phyloP scores from a whole-genome alignment of 208 protist species.

The Borovskyia barvae region DNA sequence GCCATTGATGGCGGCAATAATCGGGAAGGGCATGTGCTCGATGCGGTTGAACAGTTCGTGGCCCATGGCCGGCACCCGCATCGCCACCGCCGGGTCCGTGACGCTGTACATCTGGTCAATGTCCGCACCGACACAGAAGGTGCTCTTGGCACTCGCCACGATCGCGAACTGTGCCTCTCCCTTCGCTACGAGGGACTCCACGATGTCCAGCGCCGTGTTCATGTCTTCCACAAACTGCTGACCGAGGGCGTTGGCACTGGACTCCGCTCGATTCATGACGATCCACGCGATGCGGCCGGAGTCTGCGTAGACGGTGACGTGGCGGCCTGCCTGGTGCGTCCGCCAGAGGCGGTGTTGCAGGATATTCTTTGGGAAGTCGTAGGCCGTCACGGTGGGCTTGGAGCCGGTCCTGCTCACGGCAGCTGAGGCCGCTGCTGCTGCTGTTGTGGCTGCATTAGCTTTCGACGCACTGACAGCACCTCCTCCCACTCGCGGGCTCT shows the following conservation, averaged over 20 bases:
- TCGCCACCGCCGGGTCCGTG: constrained; percentile 44
- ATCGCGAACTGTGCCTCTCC: constrained; percentile 58
- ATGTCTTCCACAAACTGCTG: constrained; percentile 57
- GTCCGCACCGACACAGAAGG: constrained; percentile 83
- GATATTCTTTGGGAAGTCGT: constrained; percentile 52
- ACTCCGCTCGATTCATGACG: constrained; percentile 77
- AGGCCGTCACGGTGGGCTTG: constrained; percentile 24
- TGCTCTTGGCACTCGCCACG: constrained; percentile 69
- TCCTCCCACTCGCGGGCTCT: neutral
- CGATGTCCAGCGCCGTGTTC: constrained; percentile 53
- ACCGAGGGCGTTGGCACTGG: constrained; percentile 74
- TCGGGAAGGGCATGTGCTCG: constrained; percentile 53
- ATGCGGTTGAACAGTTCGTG: constrained; percentile 77
- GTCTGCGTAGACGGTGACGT: constrained; percentile 78
- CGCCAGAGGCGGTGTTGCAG: constrained; percentile 46
- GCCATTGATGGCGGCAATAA: constrained; percentile 94
- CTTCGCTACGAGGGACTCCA: constrained; percentile 60
- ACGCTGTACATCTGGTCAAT: constrained; percentile 79
- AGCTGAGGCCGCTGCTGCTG: neutral
- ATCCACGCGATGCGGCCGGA: constrained; percentile 72
- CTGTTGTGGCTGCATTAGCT: neutral
- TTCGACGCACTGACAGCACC: neutral
- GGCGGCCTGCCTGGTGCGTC: constrained; percentile 46
- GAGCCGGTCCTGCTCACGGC: neutral
- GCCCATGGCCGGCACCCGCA: constrained; percentile 32